Base-by-base conservation (phyloP, 2,329 filamentous ascomycete genomes). In the Chaetomium sp. region DNA sequence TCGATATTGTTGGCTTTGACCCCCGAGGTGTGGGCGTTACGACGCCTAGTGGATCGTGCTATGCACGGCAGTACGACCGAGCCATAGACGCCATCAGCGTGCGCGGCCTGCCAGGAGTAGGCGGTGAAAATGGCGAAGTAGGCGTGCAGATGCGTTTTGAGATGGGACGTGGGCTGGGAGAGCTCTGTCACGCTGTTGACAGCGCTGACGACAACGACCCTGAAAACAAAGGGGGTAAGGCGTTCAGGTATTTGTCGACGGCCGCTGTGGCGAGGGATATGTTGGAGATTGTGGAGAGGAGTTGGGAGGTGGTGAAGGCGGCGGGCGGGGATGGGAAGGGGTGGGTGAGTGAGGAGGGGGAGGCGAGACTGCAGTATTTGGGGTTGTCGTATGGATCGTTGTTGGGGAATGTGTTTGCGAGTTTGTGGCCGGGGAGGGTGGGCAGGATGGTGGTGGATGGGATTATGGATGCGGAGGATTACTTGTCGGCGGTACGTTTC, bases 321-420 rank as follows among this genome's bases (percentile, higher is more conserved):
- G 10, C 12, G 2, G 19, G 8, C 3, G 32, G 4, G 44, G 44
- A 46, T 32, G 7, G 27, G 44, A 8, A 33, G 10, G 42, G 42
- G 42, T 14, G 32, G 32, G 42, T 14, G 4, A 11, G 42, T 32
- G 42, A 27, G 9, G 42, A 53, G 19, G n/a, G 56, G 12, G 58
- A 59, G 49, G 49, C 62, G 0, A 60, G 46, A 40, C 59, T 79
- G 11, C 68, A 75, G 27, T 77, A 74, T 61, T 72, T 68, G 65
- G 77, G 76, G 4, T 70, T 77, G 54, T 75, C 71, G 6, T 79
- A 79, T 51, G 78, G 78, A 1, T 74, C 76, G 0, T 69, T 73
- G 35, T 66, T 73, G 0, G 72, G 72, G 1, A 65, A 68, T 50
- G 72, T 71, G 0, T 75, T 72, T 50, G 71, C 72, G 12, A 67